A percentile compares a stretch with the other conserved stretches of the same genome.
phyloP scores from a whole-genome alignment of 495 filamentous ascomycete species.

The Podospora fimiseda region DNA sequence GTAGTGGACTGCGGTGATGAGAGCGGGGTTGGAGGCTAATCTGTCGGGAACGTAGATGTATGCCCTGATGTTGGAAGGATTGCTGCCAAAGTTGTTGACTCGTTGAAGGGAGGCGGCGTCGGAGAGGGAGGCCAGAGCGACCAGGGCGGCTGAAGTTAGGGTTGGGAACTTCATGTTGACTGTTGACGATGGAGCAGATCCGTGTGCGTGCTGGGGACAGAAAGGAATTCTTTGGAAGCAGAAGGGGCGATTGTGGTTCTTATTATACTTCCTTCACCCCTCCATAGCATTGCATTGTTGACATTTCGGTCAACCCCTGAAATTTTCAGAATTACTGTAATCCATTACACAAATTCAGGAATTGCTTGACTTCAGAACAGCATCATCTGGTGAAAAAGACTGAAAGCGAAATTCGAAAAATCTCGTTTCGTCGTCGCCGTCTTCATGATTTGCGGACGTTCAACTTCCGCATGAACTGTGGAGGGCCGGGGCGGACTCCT shows the following conservation, averaged over 20 bases:
- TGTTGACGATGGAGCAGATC: not conserved
- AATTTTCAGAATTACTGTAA: no score
- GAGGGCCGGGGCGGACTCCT: conserved; percentile 1
- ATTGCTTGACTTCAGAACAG: no score
- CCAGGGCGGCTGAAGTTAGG: conserved; percentile 24
- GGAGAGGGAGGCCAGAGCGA: conserved; percentile 13
- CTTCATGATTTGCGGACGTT: conserved; percentile 10
- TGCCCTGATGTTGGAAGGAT: conserved; percentile 32
- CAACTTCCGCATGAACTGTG: conserved; percentile 17
- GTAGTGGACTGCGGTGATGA: conserved; percentile 51
- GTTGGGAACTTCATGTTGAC: conserved; percentile 26
- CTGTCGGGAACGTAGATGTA: conserved; percentile 37
- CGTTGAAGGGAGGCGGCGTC: conserved; percentile 27
- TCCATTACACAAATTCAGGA: no score
- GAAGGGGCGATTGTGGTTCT: no score
- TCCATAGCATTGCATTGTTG: no score
- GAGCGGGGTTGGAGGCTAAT: conserved; percentile 27
- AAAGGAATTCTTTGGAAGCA: no score
- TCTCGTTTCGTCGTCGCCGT: not conserved
- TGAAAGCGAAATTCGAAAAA: not conserved
- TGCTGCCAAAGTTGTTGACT: conserved; percentile 34
- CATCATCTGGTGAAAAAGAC: no score
- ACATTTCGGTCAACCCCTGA: no score
- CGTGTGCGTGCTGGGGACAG: no score
- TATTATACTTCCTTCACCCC: no score